Evolutionary conservation across 2,329 filamentous ascomycete species (phyloP).

Genomic region (Triangularia setosa): DNA sequence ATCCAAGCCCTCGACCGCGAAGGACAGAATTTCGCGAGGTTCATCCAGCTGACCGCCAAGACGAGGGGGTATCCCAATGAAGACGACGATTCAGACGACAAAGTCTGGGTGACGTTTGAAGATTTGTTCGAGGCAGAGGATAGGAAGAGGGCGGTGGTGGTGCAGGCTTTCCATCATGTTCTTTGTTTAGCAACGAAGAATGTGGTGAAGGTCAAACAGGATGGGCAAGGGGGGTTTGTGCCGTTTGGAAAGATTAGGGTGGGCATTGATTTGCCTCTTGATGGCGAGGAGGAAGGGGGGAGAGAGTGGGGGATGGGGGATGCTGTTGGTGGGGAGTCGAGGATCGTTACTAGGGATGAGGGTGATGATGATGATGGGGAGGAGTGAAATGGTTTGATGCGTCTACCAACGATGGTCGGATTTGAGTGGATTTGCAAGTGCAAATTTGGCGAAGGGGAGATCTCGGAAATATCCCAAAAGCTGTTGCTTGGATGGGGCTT

Average conservation of each 20-base stretch:
- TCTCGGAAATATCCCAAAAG: not conserved
- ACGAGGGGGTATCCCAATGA: slow-evolving; percentile 33
- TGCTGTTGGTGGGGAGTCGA: slow-evolving; percentile 2
- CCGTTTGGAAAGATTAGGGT: slow-evolving; percentile 46
- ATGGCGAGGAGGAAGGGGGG: not conserved
- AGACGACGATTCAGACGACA: slow-evolving; percentile 28
- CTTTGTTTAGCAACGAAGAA: slow-evolving; percentile 66
- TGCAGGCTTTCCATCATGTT: slow-evolving; percentile 73
- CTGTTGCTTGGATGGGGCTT: not conserved
- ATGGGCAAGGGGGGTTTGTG: slow-evolving; percentile 31
- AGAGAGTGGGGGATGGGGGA: not conserved
- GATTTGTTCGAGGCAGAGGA: slow-evolving; percentile 58
- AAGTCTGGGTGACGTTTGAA: slow-evolving; percentile 61
- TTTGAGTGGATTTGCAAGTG: not conserved
- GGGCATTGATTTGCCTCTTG: slow-evolving; percentile 33
- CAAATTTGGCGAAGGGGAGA: not conserved
- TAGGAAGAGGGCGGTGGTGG: slow-evolving; percentile 58
- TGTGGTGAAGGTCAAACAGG: slow-evolving; percentile 60
- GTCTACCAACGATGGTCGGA: not conserved
- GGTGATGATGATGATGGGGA: not conserved
- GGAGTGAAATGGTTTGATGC: not conserved
- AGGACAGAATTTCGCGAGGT: slow-evolving; percentile 44
- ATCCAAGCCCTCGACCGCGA: slow-evolving; percentile 41
- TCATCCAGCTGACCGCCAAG: slow-evolving; percentile 36
- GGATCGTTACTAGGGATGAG: not conserved